Evolutionary conservation across 768 basidiomycete genomes (phyloP).

Genomic region (Polyporus arcularius): DNA sequence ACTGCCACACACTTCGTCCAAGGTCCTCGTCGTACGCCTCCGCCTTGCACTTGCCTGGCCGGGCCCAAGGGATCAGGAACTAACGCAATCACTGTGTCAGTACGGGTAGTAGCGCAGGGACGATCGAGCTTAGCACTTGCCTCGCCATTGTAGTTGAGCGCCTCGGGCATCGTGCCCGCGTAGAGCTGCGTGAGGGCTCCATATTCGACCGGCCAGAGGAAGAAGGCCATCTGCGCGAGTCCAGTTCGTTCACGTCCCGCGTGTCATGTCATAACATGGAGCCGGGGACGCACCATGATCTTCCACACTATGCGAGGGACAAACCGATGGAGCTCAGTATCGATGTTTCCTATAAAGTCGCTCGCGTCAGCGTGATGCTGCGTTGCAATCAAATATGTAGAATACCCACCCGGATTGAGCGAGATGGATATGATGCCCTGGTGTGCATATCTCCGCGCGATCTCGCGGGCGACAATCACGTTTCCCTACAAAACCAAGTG

Average conservation of each 20-base stretch:
- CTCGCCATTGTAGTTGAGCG: conserved; percentile 41
- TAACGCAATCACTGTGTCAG: background rate
- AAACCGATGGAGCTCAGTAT: conserved; percentile 16
- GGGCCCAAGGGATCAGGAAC: conserved; percentile 29
- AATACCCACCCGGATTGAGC: conserved; percentile 45
- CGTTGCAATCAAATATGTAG: too few relatives aligned
- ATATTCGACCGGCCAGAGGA: background rate
- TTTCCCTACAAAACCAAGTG: conserved; percentile 37
- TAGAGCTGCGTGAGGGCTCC: conserved; percentile 35
- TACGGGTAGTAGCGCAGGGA: background rate
- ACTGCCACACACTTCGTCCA: conserved; percentile 23
- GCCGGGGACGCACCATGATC: conserved; percentile 4
- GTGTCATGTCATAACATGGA: background rate
- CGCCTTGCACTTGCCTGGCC: conserved; percentile 20
- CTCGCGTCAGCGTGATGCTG: conserved; percentile 26
- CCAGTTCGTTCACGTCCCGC: too few relatives aligned
- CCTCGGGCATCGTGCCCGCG: conserved; percentile 41
- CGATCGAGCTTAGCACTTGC: conserved; percentile 23
- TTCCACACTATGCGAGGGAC: conserved; percentile 3
- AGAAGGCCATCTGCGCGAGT: conserved; percentile 16
- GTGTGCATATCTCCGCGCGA: conserved; percentile 48
- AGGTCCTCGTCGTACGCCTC: conserved; percentile 24
- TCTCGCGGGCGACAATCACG: conserved; percentile 46
- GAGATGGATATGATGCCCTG: conserved; percentile 45
- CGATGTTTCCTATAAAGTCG: conserved; percentile 23